phyloP scores from a whole-genome alignment of 1,284 basidiomycete genomes.

The Trichosporon sp. region DNA sequence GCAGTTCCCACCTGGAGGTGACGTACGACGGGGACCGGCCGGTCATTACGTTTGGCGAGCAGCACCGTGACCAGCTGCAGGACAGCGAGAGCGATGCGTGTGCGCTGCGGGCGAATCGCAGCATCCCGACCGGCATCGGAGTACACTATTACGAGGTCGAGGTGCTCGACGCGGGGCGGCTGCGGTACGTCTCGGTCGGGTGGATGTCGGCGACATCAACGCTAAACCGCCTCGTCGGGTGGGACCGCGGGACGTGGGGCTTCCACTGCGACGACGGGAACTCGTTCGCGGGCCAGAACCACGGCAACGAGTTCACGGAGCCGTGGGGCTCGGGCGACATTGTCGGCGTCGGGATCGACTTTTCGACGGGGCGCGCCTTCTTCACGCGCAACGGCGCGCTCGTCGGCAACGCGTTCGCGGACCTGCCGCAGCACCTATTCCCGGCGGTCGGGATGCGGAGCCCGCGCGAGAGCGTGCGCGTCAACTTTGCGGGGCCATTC shows the following conservation, averaged over 20 bases:
- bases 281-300: conserved; percentile 67
- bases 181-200: conserved; percentile 74
- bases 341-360: conserved; percentile 86
- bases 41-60: conserved; percentile 32
- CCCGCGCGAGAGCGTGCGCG: conserved; percentile 51
- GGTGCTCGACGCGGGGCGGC: conserved; percentile 49
- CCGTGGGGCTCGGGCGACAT: conserved; percentile 62
- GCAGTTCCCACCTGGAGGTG: conserved; percentile 12
- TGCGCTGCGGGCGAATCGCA: conserved; percentile 65
- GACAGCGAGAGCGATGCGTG: conserved; percentile 68
- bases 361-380: conserved; percentile 69
- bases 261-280: conserved; percentile 91
- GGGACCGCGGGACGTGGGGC: conserved; percentile 85
- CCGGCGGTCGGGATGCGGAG: conserved; percentile 84
- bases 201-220: conserved; percentile 57
- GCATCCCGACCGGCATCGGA: conserved; percentile 75
- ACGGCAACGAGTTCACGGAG: conserved; percentile 68
- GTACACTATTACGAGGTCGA: conserved; percentile 88
- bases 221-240: conserved; percentile 74
- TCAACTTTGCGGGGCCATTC: conserved; percentile 80
- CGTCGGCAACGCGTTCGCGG: conserved; percentile 67
- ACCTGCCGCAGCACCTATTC: conserved; percentile 61
- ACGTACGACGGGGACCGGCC: conserved; percentile 14
- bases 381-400: conserved; percentile 83
- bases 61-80: conserved; percentile 50